phyloP scores from a whole-genome alignment of 164 flowering plant species.

The Magnolia sinica region DNA sequence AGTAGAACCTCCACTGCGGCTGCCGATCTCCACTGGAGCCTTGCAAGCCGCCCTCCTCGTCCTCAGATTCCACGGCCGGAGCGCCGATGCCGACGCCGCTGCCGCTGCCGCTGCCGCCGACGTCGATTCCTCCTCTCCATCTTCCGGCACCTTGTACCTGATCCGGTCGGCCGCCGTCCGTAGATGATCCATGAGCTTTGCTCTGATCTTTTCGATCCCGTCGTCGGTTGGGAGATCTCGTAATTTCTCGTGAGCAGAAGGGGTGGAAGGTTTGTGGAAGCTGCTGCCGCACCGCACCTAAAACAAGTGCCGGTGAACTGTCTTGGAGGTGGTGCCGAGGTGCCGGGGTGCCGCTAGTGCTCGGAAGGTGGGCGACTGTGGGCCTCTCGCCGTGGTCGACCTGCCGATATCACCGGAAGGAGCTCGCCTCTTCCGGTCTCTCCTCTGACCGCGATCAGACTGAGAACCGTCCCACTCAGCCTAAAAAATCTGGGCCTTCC shows the following conservation, averaged over 20 bases:
- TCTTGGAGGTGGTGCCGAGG: too few species aligned
- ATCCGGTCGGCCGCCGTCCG: constrained; percentile 48
- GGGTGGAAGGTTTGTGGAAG: constrained; percentile 9
- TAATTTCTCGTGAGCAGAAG: constrained; percentile 1
- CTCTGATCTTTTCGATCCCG: constrained; percentile 56
- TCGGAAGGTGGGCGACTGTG: too few species aligned
- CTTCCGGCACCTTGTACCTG: constrained; percentile 35
- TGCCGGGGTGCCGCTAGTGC: too few species aligned
- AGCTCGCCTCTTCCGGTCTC: too few species aligned
- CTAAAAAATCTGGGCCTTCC: too few species aligned
- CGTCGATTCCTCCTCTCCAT: constrained; percentile 8
- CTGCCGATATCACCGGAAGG: too few species aligned
- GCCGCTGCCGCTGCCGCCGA: constrained; percentile 12
- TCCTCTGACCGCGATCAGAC: too few species aligned
- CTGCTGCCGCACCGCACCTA: too few species aligned
- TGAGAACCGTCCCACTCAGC: too few species aligned
- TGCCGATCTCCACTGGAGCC: constrained; percentile 33
- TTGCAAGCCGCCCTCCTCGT: constrained; percentile 57
- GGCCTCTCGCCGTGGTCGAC: too few species aligned
- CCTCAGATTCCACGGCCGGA: constrained; percentile 73
- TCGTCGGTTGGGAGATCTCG: constrained; percentile 19
- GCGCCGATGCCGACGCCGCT: constrained; percentile 2
- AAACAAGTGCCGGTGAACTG: too few species aligned
- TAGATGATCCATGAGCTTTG: constrained; percentile 56
- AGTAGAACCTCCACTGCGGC: constrained; percentile 30